Base-by-base conservation (phyloP, 2,329 filamentous ascomycete species). In the Colletotrichum liriopes region DNA sequence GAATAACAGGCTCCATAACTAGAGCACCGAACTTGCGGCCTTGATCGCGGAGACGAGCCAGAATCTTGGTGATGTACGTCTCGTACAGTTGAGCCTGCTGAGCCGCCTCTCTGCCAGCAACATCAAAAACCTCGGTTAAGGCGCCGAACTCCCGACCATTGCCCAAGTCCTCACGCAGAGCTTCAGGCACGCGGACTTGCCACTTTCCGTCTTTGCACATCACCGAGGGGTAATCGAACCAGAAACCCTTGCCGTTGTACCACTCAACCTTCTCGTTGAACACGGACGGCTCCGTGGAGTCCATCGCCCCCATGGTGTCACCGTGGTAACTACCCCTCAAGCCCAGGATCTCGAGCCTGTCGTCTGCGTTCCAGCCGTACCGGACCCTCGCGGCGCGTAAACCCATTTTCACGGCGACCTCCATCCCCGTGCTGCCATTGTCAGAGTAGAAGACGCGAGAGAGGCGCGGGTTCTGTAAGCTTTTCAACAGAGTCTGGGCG, bases 281-380 rank as follows among this genome's bases (percentile, higher is more conserved):
- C 0, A 89, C 89, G 43, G 89, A 92, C 0, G 94, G 94, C 78
- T 96, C 93, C 0, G 93, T 91, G 65, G 91, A 93, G 79, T 96
- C 94, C 94, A 97, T 96, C 0, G 93, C 93, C 0, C 94, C 94
- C 58, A 97, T 95, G 0, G 94, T 97, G 77, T 97, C 94, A 1
- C 94, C 94, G 76, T 97, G 94, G 77, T 97, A 97, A 75, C 92
- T 93, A 0, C 93, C 93, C 78, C 92, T 93, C 12, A 97, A 83
- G 0, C 94, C 94, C 3, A 97, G 79, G 2, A 96, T 89, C 3
- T 89, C 89, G 14, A 95, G 85, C 60, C 90, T 87, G 1, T 87
- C 83, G 18, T 83, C 84, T 0, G 87, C 83, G 49, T 86, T 84
- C 91, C 92, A 94, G 12, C 86, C 88, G 74, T 95, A 95, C 11